A percentile compares a stretch with the other conserved stretches of the same genome.
Conservation (phyloP, 176 grass and related monocot species). For the Triticum timopheevii region DNA sequence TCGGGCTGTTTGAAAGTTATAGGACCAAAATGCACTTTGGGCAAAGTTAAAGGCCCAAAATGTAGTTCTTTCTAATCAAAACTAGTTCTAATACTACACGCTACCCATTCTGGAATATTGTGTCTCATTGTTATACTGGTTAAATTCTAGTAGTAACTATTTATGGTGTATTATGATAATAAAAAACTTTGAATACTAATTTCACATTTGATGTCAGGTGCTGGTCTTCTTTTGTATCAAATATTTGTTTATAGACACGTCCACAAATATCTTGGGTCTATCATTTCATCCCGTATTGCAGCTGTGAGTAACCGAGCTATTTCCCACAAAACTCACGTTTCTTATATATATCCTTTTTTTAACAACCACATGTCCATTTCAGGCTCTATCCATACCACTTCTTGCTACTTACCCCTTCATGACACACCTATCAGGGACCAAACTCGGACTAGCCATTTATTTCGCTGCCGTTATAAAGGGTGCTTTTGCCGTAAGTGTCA, state of each 20-base stretch:
- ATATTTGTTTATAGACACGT: slow-evolving; percentile 54
- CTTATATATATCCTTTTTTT: neutral
- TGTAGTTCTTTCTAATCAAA: neutral
- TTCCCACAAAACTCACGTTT: neutral
- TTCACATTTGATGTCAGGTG: slow-evolving; percentile 38
- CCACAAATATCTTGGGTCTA: slow-evolving; percentile 39
- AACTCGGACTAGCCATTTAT: slow-evolving; percentile 50
- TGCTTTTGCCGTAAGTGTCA: slow-evolving; percentile 49
- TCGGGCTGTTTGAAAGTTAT: too few relatives aligned
- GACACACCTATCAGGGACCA: slow-evolving; percentile 47
- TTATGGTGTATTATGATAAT: too few relatives aligned
- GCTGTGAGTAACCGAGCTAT: slow-evolving; percentile 42
- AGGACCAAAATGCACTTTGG: too few relatives aligned
- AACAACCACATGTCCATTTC: neutral
- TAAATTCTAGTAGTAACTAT: too few relatives aligned
- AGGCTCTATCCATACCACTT: slow-evolving; percentile 63
- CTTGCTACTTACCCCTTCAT: slow-evolving; percentile 68
- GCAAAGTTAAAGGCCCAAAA: too few relatives aligned
- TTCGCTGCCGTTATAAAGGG: slow-evolving; percentile 50
- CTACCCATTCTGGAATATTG: neutral
- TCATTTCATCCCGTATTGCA: slow-evolving; percentile 35
- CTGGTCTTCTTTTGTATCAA: slow-evolving; percentile 70
- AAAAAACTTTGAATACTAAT: too few relatives aligned
- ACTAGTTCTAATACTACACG: neutral
- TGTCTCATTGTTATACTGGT: neutral